Evolutionary conservation across 2,329 filamentous ascomycete genomes (phyloP).

Genomic region (Xylariaceae sp.): DNA sequence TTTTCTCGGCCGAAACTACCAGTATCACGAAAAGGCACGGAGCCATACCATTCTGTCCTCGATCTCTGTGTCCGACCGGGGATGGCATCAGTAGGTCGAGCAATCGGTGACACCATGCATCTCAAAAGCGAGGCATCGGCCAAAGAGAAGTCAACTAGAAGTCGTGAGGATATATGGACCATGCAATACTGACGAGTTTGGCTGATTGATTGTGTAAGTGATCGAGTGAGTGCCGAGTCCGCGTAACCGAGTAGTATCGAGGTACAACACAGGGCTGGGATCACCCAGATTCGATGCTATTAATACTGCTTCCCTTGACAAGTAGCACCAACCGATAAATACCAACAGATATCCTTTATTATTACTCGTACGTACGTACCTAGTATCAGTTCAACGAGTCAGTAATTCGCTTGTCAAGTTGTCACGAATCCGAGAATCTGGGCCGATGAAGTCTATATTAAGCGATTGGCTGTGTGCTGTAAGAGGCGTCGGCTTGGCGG

Average conservation of each 20-base stretch:
- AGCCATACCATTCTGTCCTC: not conserved
- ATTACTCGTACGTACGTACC: not conserved
- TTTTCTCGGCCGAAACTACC: not conserved
- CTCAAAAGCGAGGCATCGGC: not conserved
- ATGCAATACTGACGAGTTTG: not conserved
- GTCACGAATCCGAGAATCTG: not conserved
- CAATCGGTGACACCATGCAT: constrained; percentile 1
- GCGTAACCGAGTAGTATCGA: too few relatives aligned
- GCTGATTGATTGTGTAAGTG: not conserved
- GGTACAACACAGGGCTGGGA: too few relatives aligned
- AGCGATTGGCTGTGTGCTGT: too few relatives aligned
- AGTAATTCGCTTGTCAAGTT: not conserved
- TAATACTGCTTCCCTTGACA: too few relatives aligned
- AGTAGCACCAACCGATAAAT: too few relatives aligned
- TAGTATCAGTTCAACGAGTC: not conserved
- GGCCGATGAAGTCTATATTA: too few relatives aligned
- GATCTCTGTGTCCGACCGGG: not conserved
- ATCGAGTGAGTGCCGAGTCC: not conserved
- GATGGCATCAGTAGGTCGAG: not conserved
- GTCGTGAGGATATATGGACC: not conserved
- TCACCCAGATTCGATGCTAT: too few relatives aligned
- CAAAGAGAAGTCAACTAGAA: constrained; percentile 1
- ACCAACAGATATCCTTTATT: too few relatives aligned
- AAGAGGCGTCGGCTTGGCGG: too few relatives aligned
- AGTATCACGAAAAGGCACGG: not conserved